A percentile compares a stretch with the other conserved stretches of the same genome.
Evolutionary conservation across 345 rosid species (phyloP).

Genomic region (Melaleuca quinquenervia): DNA sequence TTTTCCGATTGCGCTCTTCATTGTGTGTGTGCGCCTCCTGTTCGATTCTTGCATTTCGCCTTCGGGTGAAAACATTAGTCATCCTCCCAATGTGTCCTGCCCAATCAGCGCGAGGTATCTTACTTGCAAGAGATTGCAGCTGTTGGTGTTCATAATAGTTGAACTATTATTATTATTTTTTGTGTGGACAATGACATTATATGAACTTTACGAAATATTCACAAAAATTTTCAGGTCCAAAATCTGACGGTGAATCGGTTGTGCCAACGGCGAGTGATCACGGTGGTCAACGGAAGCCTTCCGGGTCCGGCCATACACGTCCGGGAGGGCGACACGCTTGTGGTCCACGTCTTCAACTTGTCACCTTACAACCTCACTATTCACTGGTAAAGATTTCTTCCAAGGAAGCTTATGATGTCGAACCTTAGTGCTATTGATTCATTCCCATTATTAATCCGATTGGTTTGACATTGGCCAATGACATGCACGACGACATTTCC

Average conservation of each 20-base stretch:
- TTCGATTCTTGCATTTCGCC: not conserved
- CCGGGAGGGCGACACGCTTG: constrained; percentile 67
- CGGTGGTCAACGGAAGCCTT: constrained; percentile 67
- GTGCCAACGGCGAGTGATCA: constrained; percentile 49
- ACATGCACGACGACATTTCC: not conserved
- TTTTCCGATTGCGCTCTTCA: not conserved
- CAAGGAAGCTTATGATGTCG: not conserved
- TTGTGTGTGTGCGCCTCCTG: not conserved
- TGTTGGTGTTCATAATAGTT: not conserved
- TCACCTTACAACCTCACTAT: constrained; percentile 83
- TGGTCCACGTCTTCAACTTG: constrained; percentile 61
- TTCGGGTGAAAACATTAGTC: too few relatives aligned
- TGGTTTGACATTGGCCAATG: not conserved
- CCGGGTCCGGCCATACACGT: constrained; percentile 72
- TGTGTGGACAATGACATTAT: not conserved
- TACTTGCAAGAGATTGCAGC: too few relatives aligned
- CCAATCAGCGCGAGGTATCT: too few relatives aligned
- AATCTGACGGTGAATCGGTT: constrained; percentile 47
- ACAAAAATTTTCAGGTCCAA: constrained; percentile 38
- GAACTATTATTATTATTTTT: not conserved
- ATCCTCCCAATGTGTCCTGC: too few relatives aligned
- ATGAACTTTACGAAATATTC: not conserved
- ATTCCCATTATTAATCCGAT: not conserved
- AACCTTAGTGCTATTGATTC: not conserved
- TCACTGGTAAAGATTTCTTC: constrained; percentile 49